A percentile compares a stretch with the other conserved stretches of the same genome.
Conservation (phyloP, 345 rosid genomes). For the Pistacia integerrima region DNA sequence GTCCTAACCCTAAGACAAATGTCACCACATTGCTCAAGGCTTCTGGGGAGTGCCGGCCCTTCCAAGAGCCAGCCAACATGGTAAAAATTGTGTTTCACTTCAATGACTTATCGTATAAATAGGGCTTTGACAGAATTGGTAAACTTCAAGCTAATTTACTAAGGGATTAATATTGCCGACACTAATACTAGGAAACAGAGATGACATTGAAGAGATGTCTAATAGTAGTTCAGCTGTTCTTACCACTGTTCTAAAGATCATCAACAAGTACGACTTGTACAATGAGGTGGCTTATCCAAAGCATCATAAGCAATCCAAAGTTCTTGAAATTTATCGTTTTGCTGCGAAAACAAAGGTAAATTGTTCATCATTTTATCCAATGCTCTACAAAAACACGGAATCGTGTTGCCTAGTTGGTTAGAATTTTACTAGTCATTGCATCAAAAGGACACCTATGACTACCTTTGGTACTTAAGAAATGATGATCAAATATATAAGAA, state of each 20-base stretch:
- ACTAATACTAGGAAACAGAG: slow-evolving; percentile 63
- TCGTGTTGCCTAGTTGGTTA: no score
- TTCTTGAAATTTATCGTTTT: slow-evolving; percentile 66
- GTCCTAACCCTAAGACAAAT: slow-evolving; percentile 92
- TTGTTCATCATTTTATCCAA: no score
- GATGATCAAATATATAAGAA: not conserved
- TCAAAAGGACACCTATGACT: not conserved
- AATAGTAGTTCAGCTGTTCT: slow-evolving; percentile 56
- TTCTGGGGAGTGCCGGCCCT: slow-evolving; percentile 81
- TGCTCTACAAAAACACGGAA: no score
- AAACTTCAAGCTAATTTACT: slow-evolving; percentile 15
- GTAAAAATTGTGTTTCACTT: slow-evolving; percentile 34
- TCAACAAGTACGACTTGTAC: slow-evolving; percentile 62
- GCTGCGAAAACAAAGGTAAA: slow-evolving; percentile 76
- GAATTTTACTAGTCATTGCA: not conserved
- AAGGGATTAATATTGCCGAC: slow-evolving; percentile 41
- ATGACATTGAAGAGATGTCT: slow-evolving; percentile 72
- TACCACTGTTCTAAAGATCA: slow-evolving; percentile 60
- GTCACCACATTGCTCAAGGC: slow-evolving; percentile 90
- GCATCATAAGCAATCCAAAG: slow-evolving; percentile 74
- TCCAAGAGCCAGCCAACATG: slow-evolving; percentile 88
- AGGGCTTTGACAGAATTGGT: not conserved
- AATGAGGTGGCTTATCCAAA: slow-evolving; percentile 77
- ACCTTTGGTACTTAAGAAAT: not conserved
- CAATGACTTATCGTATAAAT: not conserved